phyloP scores from a whole-genome alignment of 2,329 filamentous ascomycete genomes.

The Verticillium alfalfae region DNA sequence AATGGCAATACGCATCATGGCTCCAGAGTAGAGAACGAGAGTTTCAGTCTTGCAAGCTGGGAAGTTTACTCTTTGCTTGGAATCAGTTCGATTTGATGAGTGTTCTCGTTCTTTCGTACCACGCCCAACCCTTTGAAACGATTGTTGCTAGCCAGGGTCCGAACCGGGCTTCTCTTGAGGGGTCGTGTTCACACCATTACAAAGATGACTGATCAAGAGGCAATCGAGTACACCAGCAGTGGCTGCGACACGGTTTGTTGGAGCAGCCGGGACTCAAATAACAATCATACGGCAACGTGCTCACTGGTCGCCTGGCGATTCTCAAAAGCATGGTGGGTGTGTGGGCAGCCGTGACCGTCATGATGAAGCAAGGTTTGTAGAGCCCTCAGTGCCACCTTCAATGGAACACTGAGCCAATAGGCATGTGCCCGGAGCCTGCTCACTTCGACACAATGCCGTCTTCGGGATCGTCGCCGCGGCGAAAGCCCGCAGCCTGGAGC shows the following conservation, averaged over 20 bases:
- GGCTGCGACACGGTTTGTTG: not conserved
- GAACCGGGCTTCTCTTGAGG: not conserved
- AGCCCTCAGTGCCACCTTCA: not conserved
- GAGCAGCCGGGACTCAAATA: not conserved
- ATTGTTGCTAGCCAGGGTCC: not conserved
- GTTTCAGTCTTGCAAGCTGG: not conserved
- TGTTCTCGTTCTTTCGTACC: not conserved
- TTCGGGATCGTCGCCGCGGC: not conserved
- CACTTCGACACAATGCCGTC: not conserved
- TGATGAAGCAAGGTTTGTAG: not conserved
- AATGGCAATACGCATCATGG: conserved; percentile 45
- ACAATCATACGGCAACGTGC: not conserved
- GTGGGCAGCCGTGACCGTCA: not conserved
- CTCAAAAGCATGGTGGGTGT: not conserved
- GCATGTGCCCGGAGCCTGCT: not conserved
- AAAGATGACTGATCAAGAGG: not conserved
- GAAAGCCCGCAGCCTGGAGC: not conserved
- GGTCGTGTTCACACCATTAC: not conserved
- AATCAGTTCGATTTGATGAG: not conserved
- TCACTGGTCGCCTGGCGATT: not conserved
- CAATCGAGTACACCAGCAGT: not conserved
- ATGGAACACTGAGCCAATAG: not conserved
- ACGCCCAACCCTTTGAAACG: not conserved
- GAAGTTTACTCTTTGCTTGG: not conserved
- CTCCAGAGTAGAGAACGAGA: not conserved